These are phyloP conservation scores for Cyathus striatus DNA, from an alignment of 768 basidiomycete genomes.

Conservation along the genomic window DNA sequence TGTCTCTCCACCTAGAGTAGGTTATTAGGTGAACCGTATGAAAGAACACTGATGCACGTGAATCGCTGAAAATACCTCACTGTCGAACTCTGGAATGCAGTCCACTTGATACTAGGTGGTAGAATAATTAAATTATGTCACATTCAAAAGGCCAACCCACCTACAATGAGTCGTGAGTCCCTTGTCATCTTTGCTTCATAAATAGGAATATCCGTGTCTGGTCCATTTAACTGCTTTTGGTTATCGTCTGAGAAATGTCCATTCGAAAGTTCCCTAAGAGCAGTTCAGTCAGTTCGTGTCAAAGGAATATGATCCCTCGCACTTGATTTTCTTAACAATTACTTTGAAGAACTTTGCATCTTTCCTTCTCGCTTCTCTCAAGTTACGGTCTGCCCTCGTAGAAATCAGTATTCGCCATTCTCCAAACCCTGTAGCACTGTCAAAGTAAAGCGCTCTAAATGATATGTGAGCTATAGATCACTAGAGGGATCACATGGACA, in stretches of 20 bases:
- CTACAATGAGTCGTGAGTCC: slow-evolving; percentile 45
- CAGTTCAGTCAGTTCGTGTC: background rate
- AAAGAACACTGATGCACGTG: slow-evolving; percentile 1
- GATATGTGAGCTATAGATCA: background rate
- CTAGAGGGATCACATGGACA: background rate
- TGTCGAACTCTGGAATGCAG: slow-evolving; percentile 32
- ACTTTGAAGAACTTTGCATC: slow-evolving; percentile 45
- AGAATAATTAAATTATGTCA: slow-evolving; percentile 2
- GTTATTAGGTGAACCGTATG: background rate
- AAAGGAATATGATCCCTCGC: slow-evolving; percentile 7
- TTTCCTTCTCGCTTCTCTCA: slow-evolving; percentile 41
- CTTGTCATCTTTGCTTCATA: slow-evolving; percentile 66
- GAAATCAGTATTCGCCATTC: slow-evolving; percentile 59
- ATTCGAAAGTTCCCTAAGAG: slow-evolving; percentile 55
- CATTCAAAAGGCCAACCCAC: slow-evolving; percentile 8
- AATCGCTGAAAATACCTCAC: slow-evolving; percentile 11
- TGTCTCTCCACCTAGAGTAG: slow-evolving; percentile 24
- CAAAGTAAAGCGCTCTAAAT: slow-evolving; percentile 47
- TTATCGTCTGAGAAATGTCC: slow-evolving; percentile 69
- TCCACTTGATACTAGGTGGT: slow-evolving; percentile 43
- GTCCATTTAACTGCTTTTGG: slow-evolving; percentile 51
- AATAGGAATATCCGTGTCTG: slow-evolving; percentile 44
- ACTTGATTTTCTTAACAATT: slow-evolving; percentile 69
- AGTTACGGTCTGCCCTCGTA: slow-evolving; percentile 39
- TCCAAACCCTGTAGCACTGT: slow-evolving; percentile 55